Conservation (phyloP, 2,329 filamentous ascomycete genomes). For the Colletotrichum spaethianum region DNA sequence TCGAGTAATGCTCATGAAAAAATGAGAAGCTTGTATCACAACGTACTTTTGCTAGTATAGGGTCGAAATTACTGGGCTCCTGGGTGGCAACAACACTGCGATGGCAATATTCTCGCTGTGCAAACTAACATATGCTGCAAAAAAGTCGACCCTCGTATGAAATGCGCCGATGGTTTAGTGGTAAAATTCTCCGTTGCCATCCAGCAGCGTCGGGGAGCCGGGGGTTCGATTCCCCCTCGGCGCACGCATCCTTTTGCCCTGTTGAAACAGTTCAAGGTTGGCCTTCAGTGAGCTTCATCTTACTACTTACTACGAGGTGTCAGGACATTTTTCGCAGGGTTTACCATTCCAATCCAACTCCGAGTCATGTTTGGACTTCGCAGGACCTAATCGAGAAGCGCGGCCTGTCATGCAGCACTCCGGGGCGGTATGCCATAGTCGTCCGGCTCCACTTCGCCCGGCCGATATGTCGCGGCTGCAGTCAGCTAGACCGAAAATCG, state of each 20-base stretch:
- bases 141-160: fast-evolving
- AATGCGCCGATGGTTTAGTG: constrained; percentile 34
- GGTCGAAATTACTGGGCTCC: too few species aligned
- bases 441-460: constrained; percentile 2
- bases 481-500: neutral
- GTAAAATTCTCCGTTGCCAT: constrained; percentile 38
- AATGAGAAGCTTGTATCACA: too few species aligned
- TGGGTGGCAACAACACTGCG: too few species aligned
- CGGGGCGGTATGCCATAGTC: neutral
- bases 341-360: neutral
- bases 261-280: too few species aligned
- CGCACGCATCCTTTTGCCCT: constrained; percentile 16
- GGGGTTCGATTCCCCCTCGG: constrained; percentile 30
- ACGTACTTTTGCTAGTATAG: too few species aligned
- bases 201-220: constrained; percentile 29
- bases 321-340: neutral
- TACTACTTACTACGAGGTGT: neutral
- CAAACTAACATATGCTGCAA: neutral
- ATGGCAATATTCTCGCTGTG: too few species aligned
- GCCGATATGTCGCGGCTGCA: too few species aligned
- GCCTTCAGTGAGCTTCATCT: neutral
- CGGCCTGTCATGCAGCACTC: neutral
- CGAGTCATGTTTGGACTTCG: neutral
- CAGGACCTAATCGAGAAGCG: neutral
- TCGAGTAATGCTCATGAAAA: too few species aligned